Conservation (phyloP, 805 yeast genomes). For the Saccharomyces jurei region DNA sequence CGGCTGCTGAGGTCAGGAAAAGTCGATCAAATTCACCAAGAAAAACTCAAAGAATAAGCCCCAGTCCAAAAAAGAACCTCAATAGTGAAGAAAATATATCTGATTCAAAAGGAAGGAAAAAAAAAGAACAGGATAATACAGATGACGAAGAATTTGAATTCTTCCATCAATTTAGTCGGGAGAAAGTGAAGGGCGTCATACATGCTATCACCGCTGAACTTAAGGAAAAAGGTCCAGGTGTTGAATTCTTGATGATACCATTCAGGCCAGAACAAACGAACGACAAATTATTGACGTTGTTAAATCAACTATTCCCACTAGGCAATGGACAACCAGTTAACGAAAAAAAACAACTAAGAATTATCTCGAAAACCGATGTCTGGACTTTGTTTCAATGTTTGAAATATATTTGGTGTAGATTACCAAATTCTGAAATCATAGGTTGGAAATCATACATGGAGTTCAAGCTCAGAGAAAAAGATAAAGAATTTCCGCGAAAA, state of each 20-base stretch:
- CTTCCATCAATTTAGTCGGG: constrained; percentile 48
- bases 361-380: constrained; percentile 50
- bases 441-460: constrained; percentile 80
- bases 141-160: constrained; percentile 30
- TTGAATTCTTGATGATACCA: constrained; percentile 70
- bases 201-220: constrained; percentile 67
- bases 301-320: constrained; percentile 50
- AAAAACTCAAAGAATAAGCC: background rate
- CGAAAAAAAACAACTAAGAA: constrained; percentile 33
- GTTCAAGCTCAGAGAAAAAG: constrained; percentile 57
- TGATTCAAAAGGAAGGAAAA: background rate
- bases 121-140: constrained; percentile 4
- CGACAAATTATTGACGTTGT: constrained; percentile 46
- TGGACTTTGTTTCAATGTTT: constrained; percentile 65
- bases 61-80: background rate
- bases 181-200: constrained; percentile 57
- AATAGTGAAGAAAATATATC: background rate
- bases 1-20: constrained; percentile 1
- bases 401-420: constrained; percentile 80
- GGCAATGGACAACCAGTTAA: constrained; percentile 43
- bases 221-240: constrained; percentile 59
- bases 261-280: constrained; percentile 66
- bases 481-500: constrained; percentile 56
- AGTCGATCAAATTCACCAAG: background rate
- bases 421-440: constrained; percentile 70